A percentile compares a stretch with the other conserved stretches of the same genome.
Conservation (phyloP, 768 basidiomycete genomes). For the Suillus subalutaceus region DNA sequence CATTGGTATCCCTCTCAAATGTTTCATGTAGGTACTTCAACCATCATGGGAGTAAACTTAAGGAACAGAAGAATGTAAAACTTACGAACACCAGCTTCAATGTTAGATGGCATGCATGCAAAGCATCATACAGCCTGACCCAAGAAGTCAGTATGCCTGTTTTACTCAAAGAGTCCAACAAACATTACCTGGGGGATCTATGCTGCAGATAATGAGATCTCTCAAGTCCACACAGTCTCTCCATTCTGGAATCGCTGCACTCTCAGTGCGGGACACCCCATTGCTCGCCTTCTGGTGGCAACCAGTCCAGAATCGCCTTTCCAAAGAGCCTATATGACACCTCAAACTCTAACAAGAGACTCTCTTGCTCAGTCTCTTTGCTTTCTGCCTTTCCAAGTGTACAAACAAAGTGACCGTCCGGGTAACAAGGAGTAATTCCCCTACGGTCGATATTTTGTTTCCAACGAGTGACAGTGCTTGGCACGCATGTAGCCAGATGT, state of each 20-base stretch:
- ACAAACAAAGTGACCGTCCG: conserved; percentile 96
- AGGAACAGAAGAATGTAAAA: conserved; percentile 26
- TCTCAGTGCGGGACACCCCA: conserved; percentile 91
- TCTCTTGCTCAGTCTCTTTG: conserved; percentile 96
- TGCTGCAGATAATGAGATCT: conserved; percentile 87
- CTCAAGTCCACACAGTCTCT: conserved; percentile 85
- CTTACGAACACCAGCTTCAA: conserved; percentile 97
- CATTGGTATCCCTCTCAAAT: too few relatives aligned
- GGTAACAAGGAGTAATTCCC: conserved; percentile 86
- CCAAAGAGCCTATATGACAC: conserved; percentile 97
- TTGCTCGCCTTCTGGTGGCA: conserved; percentile 85
- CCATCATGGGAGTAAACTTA: conserved; percentile 3
- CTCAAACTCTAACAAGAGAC: conserved; percentile 89
- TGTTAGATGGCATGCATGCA: conserved; percentile 84
- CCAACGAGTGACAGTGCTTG: conserved; percentile 87
- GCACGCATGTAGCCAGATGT: conserved; percentile 89
- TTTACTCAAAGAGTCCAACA: background rate
- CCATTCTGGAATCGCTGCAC: conserved; percentile 59
- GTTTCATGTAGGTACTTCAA: too few relatives aligned
- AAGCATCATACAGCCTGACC: conserved; percentile 87
- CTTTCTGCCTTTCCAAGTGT: conserved; percentile 89
- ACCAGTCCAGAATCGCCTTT: conserved; percentile 87
- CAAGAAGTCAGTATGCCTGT: conserved; percentile 13
- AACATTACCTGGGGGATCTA: conserved; percentile 86
- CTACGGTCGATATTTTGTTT: conserved; percentile 98